These are phyloP conservation scores for Thraustotheca clavata DNA, from an alignment of 352 stramenopile species.

Conservation along the genomic window DNA sequence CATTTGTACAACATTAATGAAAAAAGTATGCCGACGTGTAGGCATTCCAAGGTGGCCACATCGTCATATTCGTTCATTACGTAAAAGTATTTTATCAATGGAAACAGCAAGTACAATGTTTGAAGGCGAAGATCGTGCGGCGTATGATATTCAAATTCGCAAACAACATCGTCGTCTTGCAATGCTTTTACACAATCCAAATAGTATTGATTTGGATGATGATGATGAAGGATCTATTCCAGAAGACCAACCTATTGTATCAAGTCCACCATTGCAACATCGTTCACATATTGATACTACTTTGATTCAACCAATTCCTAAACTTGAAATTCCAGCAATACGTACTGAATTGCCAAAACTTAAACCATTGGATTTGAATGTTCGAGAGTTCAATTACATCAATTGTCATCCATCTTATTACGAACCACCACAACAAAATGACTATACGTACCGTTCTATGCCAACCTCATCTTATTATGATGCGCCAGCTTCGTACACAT, in stretches of 20 bases:
- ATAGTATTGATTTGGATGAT: constrained; percentile 19
- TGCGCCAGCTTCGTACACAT: not conserved
- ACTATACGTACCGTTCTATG: not conserved
- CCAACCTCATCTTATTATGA: not conserved
- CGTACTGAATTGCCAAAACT: not conserved
- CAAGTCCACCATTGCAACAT: not conserved
- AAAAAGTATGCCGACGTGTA: constrained; percentile 78
- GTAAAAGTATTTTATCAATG: constrained; percentile 82
- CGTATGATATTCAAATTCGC: constrained; percentile 20
- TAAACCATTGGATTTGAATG: not conserved
- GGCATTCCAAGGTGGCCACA: constrained; percentile 76
- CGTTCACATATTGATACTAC: not conserved
- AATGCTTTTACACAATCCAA: constrained; percentile 20
- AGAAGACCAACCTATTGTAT: not conserved
- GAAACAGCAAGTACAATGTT: constrained; percentile 63
- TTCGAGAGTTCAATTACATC: constrained; percentile 7
- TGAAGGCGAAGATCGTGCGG: constrained; percentile 31
- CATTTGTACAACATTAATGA: constrained; percentile 78
- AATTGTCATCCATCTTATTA: not conserved
- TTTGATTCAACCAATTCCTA: not conserved
- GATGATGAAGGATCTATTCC: constrained; percentile 6
- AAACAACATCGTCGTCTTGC: constrained; percentile 16
- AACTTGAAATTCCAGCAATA: not conserved
- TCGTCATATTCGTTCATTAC: constrained; percentile 77
- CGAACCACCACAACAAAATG: not conserved